phyloP scores from a whole-genome alignment of 768 basidiomycete species.

The Boletales sp. region DNA sequence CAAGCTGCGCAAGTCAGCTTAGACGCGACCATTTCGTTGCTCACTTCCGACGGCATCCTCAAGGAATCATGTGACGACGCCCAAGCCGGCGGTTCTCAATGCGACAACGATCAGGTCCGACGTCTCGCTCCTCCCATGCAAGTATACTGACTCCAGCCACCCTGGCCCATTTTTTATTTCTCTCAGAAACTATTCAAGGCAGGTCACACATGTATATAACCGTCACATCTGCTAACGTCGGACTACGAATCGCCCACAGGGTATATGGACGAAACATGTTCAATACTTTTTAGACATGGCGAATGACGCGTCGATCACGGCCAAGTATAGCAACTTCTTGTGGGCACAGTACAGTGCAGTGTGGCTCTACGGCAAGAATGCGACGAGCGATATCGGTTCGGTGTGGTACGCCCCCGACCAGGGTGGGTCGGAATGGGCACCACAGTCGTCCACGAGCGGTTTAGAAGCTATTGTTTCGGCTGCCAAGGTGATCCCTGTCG shows the following conservation, averaged over 20 bases:
- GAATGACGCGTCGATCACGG: conserved; percentile 37
- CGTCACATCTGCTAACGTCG: too few species aligned
- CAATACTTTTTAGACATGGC: conserved; percentile 48
- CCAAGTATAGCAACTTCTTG: conserved; percentile 37
- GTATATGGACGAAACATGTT: conserved; percentile 51
- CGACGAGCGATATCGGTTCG: conserved; percentile 38
- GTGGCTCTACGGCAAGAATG: conserved; percentile 34
- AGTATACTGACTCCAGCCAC: not conserved
- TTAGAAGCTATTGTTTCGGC: conserved; percentile 28
- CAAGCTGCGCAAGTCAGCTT: conserved; percentile 50
- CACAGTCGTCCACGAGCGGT: conserved; percentile 29
- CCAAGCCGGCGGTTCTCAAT: conserved; percentile 34
- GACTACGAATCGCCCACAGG: conserved; percentile 13
- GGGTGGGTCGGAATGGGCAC: conserved; percentile 27
- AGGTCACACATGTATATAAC: not conserved
- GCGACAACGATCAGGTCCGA: conserved; percentile 44
- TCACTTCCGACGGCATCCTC: conserved; percentile 41
- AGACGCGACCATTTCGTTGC: conserved; percentile 43
- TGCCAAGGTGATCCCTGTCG: conserved; percentile 15
- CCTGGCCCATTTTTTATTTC: not conserved
- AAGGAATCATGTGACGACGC: conserved; percentile 53
- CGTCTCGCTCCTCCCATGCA: not conserved
- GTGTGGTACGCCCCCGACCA: conserved; percentile 30
- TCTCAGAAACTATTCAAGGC: conserved; percentile 31
- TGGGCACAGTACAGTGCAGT: conserved; percentile 41